Conservation (phyloP, 192 early-diverging fungal genomes). For the Coemansia biformis region DNA sequence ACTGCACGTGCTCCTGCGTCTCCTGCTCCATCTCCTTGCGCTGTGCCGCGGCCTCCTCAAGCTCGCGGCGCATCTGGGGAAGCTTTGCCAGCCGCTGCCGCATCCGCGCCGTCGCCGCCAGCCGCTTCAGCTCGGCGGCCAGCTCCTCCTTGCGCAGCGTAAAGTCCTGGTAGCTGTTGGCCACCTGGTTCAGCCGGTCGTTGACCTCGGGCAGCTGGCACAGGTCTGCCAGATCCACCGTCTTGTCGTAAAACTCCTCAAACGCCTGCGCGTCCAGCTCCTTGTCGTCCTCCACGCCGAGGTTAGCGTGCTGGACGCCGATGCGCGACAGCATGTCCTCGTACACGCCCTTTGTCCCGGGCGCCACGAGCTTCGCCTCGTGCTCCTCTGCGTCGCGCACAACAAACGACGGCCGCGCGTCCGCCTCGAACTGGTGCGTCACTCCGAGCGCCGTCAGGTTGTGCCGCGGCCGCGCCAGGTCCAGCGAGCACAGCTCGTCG, state of each 20-base stretch:
- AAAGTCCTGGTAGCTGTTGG: conserved; percentile 47
- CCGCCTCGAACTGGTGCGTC: conserved; percentile 34
- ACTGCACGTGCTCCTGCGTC: conserved; percentile 14
- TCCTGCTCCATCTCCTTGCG: conserved; percentile 28
- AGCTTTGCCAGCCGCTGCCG: conserved; percentile 29
- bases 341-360: conserved; percentile 49
- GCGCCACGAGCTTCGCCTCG: conserved; percentile 47
- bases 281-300: conserved; percentile 30
- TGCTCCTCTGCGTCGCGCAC: conserved; percentile 44
- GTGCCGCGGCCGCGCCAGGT: conserved; percentile 38
- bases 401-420: conserved; percentile 30
- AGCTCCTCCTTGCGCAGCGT: conserved; percentile 40
- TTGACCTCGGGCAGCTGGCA: conserved; percentile 49
- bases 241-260: conserved; percentile 51
- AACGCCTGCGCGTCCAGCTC: conserved; percentile 46
- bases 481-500: conserved; percentile 37
- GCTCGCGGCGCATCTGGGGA: conserved; percentile 38
- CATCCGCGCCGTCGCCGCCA: conserved; percentile 42
- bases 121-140: conserved; percentile 32
- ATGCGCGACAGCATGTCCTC: conserved; percentile 50
- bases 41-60: conserved; percentile 17
- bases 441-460: conserved; percentile 37
- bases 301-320: conserved; percentile 44
- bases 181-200: conserved; percentile 46
- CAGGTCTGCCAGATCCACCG: conserved; percentile 44